A percentile compares a stretch with the other conserved stretches of the same genome.
Evolutionary conservation across 805 yeast species (phyloP).

Genomic region (Clavispora phyllophila): DNA sequence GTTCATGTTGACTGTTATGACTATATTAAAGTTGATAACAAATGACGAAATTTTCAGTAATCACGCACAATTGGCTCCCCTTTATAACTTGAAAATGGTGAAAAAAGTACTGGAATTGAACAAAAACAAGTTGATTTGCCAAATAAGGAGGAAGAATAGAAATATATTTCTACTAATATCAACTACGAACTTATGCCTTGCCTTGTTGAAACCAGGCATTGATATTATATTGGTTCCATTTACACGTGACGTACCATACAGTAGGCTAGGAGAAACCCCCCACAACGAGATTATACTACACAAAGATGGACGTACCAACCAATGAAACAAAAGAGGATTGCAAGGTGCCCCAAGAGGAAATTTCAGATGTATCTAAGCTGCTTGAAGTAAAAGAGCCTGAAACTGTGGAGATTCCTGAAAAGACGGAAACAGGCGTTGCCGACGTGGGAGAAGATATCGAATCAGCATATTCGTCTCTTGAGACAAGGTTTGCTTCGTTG

Average conservation of each 20-base stretch:
- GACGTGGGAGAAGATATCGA: conserved; percentile 51
- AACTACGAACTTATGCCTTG: no score
- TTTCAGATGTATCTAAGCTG: neutral
- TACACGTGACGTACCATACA: neutral
- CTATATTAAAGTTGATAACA: neutral
- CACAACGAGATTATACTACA: neutral
- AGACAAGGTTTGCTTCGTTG: conserved; percentile 39
- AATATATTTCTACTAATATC: neutral
- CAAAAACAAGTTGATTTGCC: neutral
- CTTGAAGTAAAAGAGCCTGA: neutral
- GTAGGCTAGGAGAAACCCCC: neutral
- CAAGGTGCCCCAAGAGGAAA: neutral
- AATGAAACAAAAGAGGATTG: neutral
- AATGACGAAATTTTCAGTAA: neutral
- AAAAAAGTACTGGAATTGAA: neutral
- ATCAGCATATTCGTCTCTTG: conserved; percentile 43
- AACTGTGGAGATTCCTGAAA: neutral
- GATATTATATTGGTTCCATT: no score
- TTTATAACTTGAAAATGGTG: neutral
- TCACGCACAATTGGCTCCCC: neutral
- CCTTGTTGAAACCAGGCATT: neutral
- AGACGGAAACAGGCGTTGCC: conserved; percentile 41
- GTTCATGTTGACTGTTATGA: no score
- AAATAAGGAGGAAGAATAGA: neutral
- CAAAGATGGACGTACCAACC: neutral